Percentiles rank a stretch among this genome's conserved stretches.
These are phyloP conservation scores for Cryptosporidium bovis DNA, from an alignment of 169 alveolate genomes.

Conservation along the genomic window DNA sequence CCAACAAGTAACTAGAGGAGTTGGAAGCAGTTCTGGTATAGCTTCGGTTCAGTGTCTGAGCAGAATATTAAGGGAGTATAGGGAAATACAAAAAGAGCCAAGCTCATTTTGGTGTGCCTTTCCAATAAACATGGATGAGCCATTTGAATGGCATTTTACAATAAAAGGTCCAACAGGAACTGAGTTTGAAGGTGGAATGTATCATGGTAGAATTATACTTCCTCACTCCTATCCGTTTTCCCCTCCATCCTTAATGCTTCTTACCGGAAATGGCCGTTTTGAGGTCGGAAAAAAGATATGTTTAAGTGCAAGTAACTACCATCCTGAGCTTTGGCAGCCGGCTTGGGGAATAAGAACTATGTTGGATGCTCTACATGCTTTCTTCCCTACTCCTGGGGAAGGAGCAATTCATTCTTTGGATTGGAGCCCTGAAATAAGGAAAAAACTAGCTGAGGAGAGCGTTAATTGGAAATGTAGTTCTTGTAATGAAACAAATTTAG, in stretches of 20 bases:
- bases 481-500: conserved; percentile 64
- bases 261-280: conserved; percentile 92
- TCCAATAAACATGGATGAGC: conserved; percentile 82
- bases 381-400: conserved; percentile 86
- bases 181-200: conserved; percentile 92
- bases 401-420: conserved; percentile 73
- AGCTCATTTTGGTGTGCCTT: conserved; percentile 75
- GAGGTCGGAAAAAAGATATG: conserved; percentile 89
- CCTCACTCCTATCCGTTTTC: conserved; percentile 91
- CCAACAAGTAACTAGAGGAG: conserved; percentile 62
- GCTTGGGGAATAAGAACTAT: conserved; percentile 93
- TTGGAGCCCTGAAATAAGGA: conserved; percentile 73
- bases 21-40: conserved; percentile 21
- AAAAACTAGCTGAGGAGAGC: conserved; percentile 71
- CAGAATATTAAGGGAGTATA: conserved; percentile 78
- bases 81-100: conserved; percentile 80
- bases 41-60: conserved; percentile 78
- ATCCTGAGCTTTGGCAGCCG: conserved; percentile 94
- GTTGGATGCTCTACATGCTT: conserved; percentile 89
- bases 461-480: conserved; percentile 57
- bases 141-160: conserved; percentile 92
- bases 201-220: conserved; percentile 91
- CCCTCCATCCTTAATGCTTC: conserved; percentile 91
- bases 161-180: conserved; percentile 89
- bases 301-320: conserved; percentile 87